Evolutionary conservation across 495 filamentous ascomycete species (phyloP).

Genomic region (Xylaria palmicola): DNA sequence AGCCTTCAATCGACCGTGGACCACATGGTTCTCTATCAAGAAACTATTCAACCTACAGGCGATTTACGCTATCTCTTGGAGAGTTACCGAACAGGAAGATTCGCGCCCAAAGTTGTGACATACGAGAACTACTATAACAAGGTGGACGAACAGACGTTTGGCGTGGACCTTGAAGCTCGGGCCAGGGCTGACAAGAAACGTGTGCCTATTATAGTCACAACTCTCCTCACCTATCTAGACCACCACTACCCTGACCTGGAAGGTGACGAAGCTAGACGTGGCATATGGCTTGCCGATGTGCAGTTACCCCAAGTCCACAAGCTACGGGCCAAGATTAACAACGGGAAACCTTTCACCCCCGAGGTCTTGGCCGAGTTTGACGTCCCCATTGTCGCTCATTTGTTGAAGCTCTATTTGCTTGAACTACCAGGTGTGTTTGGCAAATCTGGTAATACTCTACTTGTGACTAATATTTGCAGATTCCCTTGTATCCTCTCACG

Average conservation of each 20-base stretch:
- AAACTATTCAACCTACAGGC: conserved; percentile 89
- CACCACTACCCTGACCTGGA: conserved; percentile 97
- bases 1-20: conserved; percentile 92
- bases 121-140: conserved; percentile 99
- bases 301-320: conserved; percentile 83
- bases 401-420: conserved; percentile 91
- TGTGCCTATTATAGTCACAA: conserved; percentile 89
- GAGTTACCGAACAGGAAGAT: conserved; percentile 93
- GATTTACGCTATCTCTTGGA: conserved; percentile 96
- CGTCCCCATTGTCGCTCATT: conserved; percentile 88
- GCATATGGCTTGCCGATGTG: conserved; percentile 92
- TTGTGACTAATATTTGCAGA: conserved; percentile 51
- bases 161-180: conserved; percentile 92
- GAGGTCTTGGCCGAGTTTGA: conserved; percentile 83
- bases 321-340: conserved; percentile 79
- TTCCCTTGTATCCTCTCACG: conserved; percentile 94
- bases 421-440: conserved; percentile 79
- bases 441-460: not conserved
- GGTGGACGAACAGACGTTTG: conserved; percentile 96
- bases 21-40: conserved; percentile 98
- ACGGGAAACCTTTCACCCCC: conserved; percentile 75
- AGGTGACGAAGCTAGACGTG: conserved; percentile 88
- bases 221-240: conserved; percentile 89
- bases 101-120: conserved; percentile 83
- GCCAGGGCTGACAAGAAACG: conserved; percentile 92